phyloP scores from a whole-genome alignment of 2,329 filamentous ascomycete species.

The Cordyceps sp. region DNA sequence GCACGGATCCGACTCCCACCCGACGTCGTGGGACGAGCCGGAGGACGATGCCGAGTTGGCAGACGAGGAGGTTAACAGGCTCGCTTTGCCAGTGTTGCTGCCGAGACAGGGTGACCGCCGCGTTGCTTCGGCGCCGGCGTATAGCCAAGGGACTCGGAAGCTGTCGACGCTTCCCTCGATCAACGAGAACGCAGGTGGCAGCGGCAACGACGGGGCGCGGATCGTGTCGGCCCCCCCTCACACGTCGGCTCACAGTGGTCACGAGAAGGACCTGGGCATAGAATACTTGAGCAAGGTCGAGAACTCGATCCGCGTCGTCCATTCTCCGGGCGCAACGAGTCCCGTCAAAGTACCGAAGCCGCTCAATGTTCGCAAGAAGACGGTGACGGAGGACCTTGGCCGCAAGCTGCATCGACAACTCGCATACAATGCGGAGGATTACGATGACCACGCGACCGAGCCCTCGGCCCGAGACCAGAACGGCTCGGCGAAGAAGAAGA shows the following conservation, averaged over 20 bases:
- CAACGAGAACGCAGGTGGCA: conserved; percentile 19
- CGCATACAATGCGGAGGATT: conserved; percentile 4
- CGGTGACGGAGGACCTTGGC: conserved; percentile 7
- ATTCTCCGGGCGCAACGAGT: conserved; percentile 24
- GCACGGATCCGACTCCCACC: conserved; percentile 7
- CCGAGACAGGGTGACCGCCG: conserved; percentile 24
- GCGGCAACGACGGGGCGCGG: conserved; percentile 19
- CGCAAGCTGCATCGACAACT: conserved; percentile 7
- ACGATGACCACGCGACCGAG: conserved; percentile 6
- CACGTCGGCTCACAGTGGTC: conserved; percentile 10
- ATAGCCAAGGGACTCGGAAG: conserved; percentile 21
- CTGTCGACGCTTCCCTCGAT: conserved; percentile 29
- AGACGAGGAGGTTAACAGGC: conserved; percentile 10
- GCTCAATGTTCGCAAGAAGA: conserved; percentile 25
- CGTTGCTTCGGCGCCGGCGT: conserved; percentile 32
- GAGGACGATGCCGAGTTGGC: conserved; percentile 6
- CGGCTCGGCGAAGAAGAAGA: conserved; percentile 22
- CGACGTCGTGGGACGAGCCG: conserved; percentile 10
- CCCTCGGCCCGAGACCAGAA: conserved; percentile 6
- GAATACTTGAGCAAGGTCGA: conserved; percentile 28
- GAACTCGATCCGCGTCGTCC: conserved; percentile 38
- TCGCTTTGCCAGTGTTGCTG: conserved; percentile 14
- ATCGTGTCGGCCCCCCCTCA: conserved; percentile 29
- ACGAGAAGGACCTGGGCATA: conserved; percentile 15
- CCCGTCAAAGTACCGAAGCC: conserved; percentile 18